Evolutionary conservation across 306 rosid species (phyloP), one percentile per base, ranked within the genome.

Genomic region (Acacia crassicarpa): DNA sequence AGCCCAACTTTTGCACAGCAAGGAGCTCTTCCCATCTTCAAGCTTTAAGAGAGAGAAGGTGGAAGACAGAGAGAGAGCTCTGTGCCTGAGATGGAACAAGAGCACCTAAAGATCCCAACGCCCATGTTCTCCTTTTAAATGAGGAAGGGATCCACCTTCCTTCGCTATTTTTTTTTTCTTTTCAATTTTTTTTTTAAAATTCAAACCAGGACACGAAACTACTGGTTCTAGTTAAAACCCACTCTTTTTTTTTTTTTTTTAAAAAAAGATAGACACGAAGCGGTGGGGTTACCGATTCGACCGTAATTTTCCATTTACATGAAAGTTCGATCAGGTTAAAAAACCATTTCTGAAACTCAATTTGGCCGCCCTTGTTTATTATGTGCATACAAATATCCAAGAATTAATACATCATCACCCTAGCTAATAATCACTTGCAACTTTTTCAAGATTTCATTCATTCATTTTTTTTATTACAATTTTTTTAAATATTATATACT

Each of bases 1-100:
- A 94, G 51, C 44, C 98, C 98, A 27, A 94, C 97, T 82, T 93
- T 93, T 0, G 98, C 80, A 79, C 98, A 93, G 72, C 98, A 93
- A 59, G 98, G 98, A 82, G 97, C 93, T 78, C 98, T 90, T 84
- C 92, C 98, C 98, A 92, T 91, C 62, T 43, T 54, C 69, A 59
- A 68, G 44, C 20, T 56, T 20, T 8, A 6, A 20, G 13, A 5
- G 13, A 6, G 45, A 38, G 74, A 40, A 17, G 20, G 32, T 12
- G 14, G 5, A 54, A 22, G 14, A 6, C 22, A 43, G 22, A 65
- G 75, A 69, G 72, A 56, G 54, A 82, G 84, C 75, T 41, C 82
- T 59, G 73, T 23, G 76, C 76, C 53, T 66, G 45, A 35, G 1
- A 44, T 48, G 74, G 67, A 69, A 71, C 67, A 49, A 82, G 78